These are phyloP conservation scores for Fusarium sp. DNA, from an alignment of 2,329 filamentous ascomycete genomes.

Conservation along the genomic window DNA sequence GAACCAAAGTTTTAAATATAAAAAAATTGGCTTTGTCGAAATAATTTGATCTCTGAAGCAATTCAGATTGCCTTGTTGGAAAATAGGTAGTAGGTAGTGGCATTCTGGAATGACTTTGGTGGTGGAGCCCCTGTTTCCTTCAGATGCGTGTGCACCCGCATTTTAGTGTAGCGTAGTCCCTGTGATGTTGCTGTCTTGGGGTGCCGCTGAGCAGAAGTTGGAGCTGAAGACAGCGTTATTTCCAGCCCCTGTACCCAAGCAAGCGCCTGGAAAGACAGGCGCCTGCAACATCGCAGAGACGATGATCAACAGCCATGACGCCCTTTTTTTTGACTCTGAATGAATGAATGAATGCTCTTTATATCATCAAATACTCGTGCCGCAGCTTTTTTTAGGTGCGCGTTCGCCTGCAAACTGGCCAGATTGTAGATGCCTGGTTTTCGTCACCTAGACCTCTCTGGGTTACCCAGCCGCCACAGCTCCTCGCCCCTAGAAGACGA, in stretches of 20 bases:
- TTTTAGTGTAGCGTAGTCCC: slow-evolving; percentile 37
- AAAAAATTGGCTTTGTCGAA: slow-evolving; percentile 30
- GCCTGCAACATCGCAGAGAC: slow-evolving; percentile 27
- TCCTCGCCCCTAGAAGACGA: slow-evolving; percentile 34
- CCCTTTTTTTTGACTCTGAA: slow-evolving; percentile 16
- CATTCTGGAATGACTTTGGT: slow-evolving; percentile 31
- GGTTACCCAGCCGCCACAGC: slow-evolving; percentile 33
- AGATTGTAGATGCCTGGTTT: slow-evolving; percentile 37
- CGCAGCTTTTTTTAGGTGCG: slow-evolving; percentile 37
- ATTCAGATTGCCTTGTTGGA: slow-evolving; percentile 28
- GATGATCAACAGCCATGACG: slow-evolving; percentile 32
- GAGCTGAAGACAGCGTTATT: slow-evolving; percentile 24
- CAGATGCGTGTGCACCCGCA: slow-evolving; percentile 34
- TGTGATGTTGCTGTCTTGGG: slow-evolving; percentile 32
- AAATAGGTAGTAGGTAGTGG: slow-evolving; percentile 12
- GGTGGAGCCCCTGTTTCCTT: slow-evolving; percentile 35
- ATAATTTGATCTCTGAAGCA: slow-evolving; percentile 9
- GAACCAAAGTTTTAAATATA: slow-evolving; percentile 15
- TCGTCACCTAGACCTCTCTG: slow-evolving; percentile 27
- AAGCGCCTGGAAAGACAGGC: slow-evolving; percentile 22
- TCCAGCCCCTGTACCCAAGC: slow-evolving; percentile 32
- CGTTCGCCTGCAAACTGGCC: slow-evolving; percentile 32
- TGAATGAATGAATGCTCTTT: slow-evolving; percentile 30
- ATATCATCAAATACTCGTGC: slow-evolving; percentile 38
- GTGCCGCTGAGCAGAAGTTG: slow-evolving; percentile 10